These are phyloP conservation scores for Hyphopichia pseudoburtonii DNA, from an alignment of 1,139 yeast species.

Conservation along the genomic window DNA sequence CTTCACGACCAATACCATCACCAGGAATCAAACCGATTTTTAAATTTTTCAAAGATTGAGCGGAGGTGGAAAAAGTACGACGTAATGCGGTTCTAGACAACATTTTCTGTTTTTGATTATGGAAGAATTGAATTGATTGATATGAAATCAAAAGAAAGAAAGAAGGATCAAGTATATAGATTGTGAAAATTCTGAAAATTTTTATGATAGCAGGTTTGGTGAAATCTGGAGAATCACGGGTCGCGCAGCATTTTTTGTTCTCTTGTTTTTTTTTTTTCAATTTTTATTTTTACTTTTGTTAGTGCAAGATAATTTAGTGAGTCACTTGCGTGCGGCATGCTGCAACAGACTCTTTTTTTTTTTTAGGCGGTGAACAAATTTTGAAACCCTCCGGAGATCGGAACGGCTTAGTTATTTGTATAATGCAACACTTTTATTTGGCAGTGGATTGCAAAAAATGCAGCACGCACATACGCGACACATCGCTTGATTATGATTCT, in stretches of 20 bases:
- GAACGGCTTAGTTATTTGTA: no score
- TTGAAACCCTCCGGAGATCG: neutral
- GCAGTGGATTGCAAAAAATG: no score
- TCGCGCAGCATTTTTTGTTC: neutral
- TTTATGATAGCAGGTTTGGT: neutral
- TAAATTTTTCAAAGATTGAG: constrained; percentile 33
- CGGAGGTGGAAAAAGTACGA: constrained; percentile 39
- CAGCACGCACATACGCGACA: no score
- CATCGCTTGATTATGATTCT: no score
- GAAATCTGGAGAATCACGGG: neutral
- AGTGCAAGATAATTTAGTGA: neutral
- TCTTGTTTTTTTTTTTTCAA: neutral
- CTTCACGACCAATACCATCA: constrained; percentile 97
- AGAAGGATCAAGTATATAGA: neutral
- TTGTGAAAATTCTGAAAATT: neutral
- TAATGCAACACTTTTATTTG: no score
- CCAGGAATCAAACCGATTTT: constrained; percentile 82
- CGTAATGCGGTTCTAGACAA: constrained; percentile 24
- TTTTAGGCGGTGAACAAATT: neutral
- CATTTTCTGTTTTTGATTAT: constrained; percentile 11
- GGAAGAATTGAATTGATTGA: neutral
- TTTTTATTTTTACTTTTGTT: no score
- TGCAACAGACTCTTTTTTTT: neutral
- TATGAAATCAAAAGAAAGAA: neutral
- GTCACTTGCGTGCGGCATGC: constrained; percentile 2